Evolutionary conservation across 345 rosid genomes (phyloP), one percentile per base, ranked within the genome.

Genomic region (Acer saccharum): DNA sequence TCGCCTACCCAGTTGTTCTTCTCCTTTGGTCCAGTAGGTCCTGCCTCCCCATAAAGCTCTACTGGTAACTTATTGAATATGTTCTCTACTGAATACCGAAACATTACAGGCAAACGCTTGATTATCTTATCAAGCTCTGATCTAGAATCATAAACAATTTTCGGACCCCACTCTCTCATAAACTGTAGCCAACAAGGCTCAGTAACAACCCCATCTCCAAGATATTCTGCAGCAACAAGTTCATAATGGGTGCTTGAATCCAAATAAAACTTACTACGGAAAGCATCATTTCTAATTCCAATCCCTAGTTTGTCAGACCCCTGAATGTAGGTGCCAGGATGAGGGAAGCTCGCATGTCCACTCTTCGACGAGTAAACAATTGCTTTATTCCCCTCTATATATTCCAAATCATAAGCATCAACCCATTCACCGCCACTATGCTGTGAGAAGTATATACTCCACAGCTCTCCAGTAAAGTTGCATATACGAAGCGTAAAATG

Each of bases 11-110:
- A 94, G 55, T 90, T 92, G 80, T 91, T 88, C 91, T 94, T 95
- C 87, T 92, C 97, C 87, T 93, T 95, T 0, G 99, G 97, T 20
- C 99, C 99, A 0, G 98, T 91, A 6, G 98, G 97, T 65, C 98
- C 98, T 77, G 89, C 92, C 71, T 94, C 99, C 10, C 94, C 90
- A 3, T 57, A 89, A 32, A 96, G 84, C 83, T 91, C 95, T 48
- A 81, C 62, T 2, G 97, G 97, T 23, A 94, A 80, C 88, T 85
- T 89, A 5, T 46, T 68, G 10, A 88, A 61, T 13, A 88, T 76
- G 62, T 43, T 80, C 58, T 83, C 79, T 57, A 78, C 79, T 4
- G 91, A 68, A 76, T 29, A 71, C 55, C 83, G 82, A 43, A 93
- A 76, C 71, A 39, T 80, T 58, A 62, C 10, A 1, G 93, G 99